phyloP scores from a whole-genome alignment of 2,329 filamentous ascomycete genomes.

The Apiospora kogelbergensis region DNA sequence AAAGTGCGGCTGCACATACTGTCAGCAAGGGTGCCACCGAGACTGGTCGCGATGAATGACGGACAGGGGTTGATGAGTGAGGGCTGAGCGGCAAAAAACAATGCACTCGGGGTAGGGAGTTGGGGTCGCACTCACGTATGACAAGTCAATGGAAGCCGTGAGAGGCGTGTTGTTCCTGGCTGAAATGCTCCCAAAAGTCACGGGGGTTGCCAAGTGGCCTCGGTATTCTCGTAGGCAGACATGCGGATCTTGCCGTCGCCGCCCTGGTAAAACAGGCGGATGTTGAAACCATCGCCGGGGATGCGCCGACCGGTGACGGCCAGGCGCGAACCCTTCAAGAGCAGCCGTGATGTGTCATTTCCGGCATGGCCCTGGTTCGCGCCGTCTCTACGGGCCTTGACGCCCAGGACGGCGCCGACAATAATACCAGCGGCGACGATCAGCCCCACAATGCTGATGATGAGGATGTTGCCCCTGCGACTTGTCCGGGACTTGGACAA shows the following conservation, averaged over 20 bases:
- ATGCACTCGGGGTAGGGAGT: not conserved
- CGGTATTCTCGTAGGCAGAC: slow-evolving; percentile 17
- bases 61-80: not conserved
- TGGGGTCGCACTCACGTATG: slow-evolving; percentile 8
- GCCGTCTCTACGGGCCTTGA: slow-evolving; percentile 8
- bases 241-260: slow-evolving; percentile 20
- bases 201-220: slow-evolving; percentile 15
- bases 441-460: not conserved
- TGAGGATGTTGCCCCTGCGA: slow-evolving; percentile 10
- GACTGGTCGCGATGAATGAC: not conserved
- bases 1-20: slow-evolving; percentile 15
- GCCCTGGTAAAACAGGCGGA: slow-evolving; percentile 21
- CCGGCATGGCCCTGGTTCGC: not conserved
- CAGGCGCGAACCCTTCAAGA: slow-evolving; percentile 11
- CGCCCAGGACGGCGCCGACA: slow-evolving; percentile 9
- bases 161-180: slow-evolving; percentile 19
- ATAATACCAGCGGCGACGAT: slow-evolving; percentile 9
- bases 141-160: slow-evolving; percentile 15
- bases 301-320: slow-evolving; percentile 18
- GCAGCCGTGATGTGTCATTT: slow-evolving; percentile 3
- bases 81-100: not conserved
- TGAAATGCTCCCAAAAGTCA: slow-evolving; percentile 14
- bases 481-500: slow-evolving; percentile 7
- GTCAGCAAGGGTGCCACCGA: not conserved
- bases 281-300: slow-evolving; percentile 17